Evolutionary conservation across 1,284 basidiomycete genomes (phyloP).

Genomic region (Marasmius tenuissimus): DNA sequence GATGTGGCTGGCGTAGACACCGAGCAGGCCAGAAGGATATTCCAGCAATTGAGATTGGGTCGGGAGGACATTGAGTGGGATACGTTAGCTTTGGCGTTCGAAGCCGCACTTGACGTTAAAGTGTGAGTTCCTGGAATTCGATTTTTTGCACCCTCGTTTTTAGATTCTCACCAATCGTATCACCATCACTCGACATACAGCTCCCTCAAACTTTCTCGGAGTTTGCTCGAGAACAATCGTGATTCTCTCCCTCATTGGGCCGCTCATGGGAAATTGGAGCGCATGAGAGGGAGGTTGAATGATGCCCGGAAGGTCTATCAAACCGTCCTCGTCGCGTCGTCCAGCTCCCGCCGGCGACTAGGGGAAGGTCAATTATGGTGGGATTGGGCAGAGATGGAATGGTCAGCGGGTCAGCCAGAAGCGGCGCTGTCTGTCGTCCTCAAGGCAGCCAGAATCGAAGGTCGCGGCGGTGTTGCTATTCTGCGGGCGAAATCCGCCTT

Average conservation of each 20-base stretch:
- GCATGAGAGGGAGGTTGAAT: constrained; percentile 64
- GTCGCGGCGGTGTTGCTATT: constrained; percentile 49
- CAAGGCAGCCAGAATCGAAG: constrained; percentile 52
- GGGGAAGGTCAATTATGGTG: constrained; percentile 69
- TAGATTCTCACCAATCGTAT: not conserved
- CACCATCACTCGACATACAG: constrained; percentile 36
- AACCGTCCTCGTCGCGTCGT: constrained; percentile 54
- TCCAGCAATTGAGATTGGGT: constrained; percentile 53
- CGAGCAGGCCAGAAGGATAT: constrained; percentile 52
- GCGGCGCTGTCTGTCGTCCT: constrained; percentile 54
- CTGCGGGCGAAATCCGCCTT: constrained; percentile 55
- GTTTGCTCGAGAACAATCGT: constrained; percentile 60
- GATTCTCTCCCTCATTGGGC: constrained; percentile 78
- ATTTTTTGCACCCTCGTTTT: constrained; percentile 1
- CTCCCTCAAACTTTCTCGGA: constrained; percentile 73
- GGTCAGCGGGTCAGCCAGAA: constrained; percentile 57
- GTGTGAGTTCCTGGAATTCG: constrained; percentile 37
- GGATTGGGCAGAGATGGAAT: constrained; percentile 91
- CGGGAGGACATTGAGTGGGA: constrained; percentile 64
- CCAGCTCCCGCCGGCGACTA: constrained; percentile 30
- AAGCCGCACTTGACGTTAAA: constrained; percentile 61
- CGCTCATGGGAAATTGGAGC: constrained; percentile 80
- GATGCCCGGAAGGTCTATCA: constrained; percentile 86
- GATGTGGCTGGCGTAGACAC: constrained; percentile 49
- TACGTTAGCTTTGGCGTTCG: constrained; percentile 62